A percentile compares a stretch with the other conserved stretches of the same genome.
These are phyloP conservation scores for Syzygium malaccense DNA, from an alignment of 441 rosid species.

Conservation along the genomic window DNA sequence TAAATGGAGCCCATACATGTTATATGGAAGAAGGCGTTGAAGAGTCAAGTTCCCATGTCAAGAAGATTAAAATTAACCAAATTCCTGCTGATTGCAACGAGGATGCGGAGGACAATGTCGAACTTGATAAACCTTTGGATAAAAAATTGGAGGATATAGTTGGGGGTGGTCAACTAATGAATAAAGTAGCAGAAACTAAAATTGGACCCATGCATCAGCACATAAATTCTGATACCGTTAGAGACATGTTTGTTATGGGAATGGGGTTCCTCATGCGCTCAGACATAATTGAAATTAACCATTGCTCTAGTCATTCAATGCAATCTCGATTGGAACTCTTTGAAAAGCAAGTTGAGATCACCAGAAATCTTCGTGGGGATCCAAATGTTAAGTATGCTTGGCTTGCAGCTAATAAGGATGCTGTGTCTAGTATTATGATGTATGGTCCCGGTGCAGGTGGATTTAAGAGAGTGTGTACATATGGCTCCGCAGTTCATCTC, in stretches of 20 bases:
- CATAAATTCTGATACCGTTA: not conserved
- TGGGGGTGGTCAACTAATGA: not conserved
- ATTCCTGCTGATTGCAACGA: not conserved
- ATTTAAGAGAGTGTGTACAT: not conserved
- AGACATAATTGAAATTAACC: not conserved
- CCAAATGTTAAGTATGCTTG: constrained; percentile 2
- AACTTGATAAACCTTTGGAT: not conserved
- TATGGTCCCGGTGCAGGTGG: not conserved
- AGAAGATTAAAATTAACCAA: not conserved
- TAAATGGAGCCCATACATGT: not conserved
- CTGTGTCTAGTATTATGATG: not conserved
- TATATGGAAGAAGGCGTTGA: not conserved
- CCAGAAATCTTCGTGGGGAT: constrained; percentile 1
- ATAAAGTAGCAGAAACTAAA: not conserved
- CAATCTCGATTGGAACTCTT: not conserved
- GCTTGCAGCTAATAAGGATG: constrained; percentile 3
- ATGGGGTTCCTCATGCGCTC: not conserved
- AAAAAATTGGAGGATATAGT: not conserved
- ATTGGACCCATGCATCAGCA: not conserved
- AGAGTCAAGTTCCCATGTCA: not conserved
- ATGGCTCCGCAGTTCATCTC: not conserved
- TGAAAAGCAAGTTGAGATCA: constrained; percentile 1
- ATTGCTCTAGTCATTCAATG: not conserved
- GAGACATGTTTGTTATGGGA: not conserved
- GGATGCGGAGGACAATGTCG: not conserved